Evolutionary conservation across 1,139 yeast species (phyloP), one percentile per base, ranked within the genome.

Genomic region (Protomyces pachydermus): DNA sequence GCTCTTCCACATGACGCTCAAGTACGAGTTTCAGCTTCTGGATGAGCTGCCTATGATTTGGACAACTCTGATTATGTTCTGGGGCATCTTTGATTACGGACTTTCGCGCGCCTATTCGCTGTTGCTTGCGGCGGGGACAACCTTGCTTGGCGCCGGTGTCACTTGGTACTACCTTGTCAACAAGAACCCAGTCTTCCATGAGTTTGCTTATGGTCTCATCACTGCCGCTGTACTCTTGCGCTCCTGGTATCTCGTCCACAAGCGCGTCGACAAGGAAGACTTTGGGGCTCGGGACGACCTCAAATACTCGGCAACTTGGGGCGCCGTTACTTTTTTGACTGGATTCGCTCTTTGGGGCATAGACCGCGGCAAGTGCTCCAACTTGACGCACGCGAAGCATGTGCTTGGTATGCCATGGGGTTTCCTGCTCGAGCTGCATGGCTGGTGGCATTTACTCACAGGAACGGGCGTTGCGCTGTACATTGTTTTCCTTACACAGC

Each of bases 11-110:
- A 93, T 93, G 97, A 91, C 98, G 5, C 79, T 93, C 70, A 80
- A 83, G 68, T 66, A 66, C 42, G 91, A 87, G 74, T 93, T 82
- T 77, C 98, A 93, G 77, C 76, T 93, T 67, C 80, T 93, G 74
- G 98, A 93, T 76, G 98, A 93, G 75, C 80, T 93, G 72, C 98
- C 98, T 52, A 93, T 93, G 98, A 89, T 93, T 68, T 93, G 93
- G 76, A 97, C 97, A 45, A 93, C 98, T 1, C 91, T 97, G 70
- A 86, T 93, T 35, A 98, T 98, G 0, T 86, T 89, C 69, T 95
- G 97, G 90, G 85, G 90, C 65, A 85, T 91, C 1, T 88, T 87
- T 72, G 84, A 91, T 63, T 91, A 86, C 74, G 80, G 81, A 63
- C 80, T 79, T 69, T 71, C 80, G 68, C 68, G 72, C 55, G 67